Percentiles rank a stretch among this genome's conserved stretches.
These are phyloP conservation scores for Mucor circinelloides DNA, from an alignment of 371 early-diverging fungal species.

Conservation along the genomic window DNA sequence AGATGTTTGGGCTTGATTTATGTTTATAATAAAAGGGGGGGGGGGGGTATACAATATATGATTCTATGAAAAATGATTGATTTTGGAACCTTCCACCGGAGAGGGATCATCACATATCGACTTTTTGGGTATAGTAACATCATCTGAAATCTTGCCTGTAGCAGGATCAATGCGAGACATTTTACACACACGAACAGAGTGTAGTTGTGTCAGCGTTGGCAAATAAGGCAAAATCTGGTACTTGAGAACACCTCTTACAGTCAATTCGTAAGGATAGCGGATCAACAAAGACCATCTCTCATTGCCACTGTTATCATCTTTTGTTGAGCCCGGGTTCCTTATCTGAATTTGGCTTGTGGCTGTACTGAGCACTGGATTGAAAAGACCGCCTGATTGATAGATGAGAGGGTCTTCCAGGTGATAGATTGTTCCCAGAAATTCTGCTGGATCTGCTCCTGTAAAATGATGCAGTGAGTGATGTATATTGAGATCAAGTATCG, in stretches of 20 bases:
- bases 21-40: neutral
- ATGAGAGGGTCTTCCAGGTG: conserved; percentile 28
- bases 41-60: neutral
- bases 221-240: conserved; percentile 50
- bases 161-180: conserved; percentile 49
- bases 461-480: neutral
- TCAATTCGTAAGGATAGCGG: conserved; percentile 65
- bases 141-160: conserved; percentile 39
- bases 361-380: conserved; percentile 17
- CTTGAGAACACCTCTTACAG: conserved; percentile 67
- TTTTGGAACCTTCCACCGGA: conserved; percentile 9
- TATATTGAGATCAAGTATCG: neutral
- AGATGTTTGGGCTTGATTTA: conserved; percentile 89
- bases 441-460: conserved; percentile 28
- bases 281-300: conserved; percentile 47
- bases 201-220: conserved; percentile 16
- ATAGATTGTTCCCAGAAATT: conserved; percentile 34
- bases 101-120: conserved; percentile 42
- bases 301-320: conserved; percentile 29
- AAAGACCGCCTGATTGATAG: conserved; percentile 22
- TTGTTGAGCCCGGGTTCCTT: conserved; percentile 25
- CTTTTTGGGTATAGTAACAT: conserved; percentile 27
- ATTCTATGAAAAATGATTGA: neutral
- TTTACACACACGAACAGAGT: conserved; percentile 48
- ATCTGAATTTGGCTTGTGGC: conserved; percentile 32